Evolutionary conservation across 441 rosid genomes (phyloP), one percentile per base, ranked within the genome.

Genomic region (Hura crepitans): DNA sequence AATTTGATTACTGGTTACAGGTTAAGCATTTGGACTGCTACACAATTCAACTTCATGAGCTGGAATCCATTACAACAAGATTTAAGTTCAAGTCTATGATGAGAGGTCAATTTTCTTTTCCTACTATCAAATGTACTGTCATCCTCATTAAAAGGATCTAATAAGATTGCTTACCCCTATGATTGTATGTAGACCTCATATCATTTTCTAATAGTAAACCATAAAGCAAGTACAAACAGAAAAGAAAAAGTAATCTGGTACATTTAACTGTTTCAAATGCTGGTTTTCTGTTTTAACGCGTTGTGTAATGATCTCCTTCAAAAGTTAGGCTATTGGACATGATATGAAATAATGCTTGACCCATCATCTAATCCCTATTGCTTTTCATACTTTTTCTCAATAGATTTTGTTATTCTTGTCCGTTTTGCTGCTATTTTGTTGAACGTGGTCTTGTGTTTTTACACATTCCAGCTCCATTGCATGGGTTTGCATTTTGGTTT

Each of bases 401-500:
- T 42, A 20, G 62, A 51, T 14, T 66, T 47, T n/a, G 35, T 3
- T 33, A 66, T 23, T 50, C 45, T 27, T 28, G 65, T 47, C 30
- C 56, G 15, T 62, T 53, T 62, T 27, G n/a, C 56, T 68, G 67
- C 27, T 51, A 3, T 22, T 51, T 22, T 50, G 20, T 13, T 25
- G 8, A 5, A n/a, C 10, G 13, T 58, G 65, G 17, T 57, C 42
- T 55, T 68, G 42, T 28, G 42, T 55, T 55, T 68, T 15, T 55
- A 18, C 54, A 27, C 15, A 37, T 62, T 79, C 73, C 88, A 92
- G 97, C 96, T 81, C 97, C 96, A 9, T 77, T 94, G 84, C 97
- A 90, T 79, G 99, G 97, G 72, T 94, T 92, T 87, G 99, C 94
- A 6, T 94, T 94, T 84, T 94, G 99, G 99, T 94, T 94, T 77